These are phyloP conservation scores for Syzygium jambos DNA, from an alignment of 345 rosid genomes.

Conservation along the genomic window DNA sequence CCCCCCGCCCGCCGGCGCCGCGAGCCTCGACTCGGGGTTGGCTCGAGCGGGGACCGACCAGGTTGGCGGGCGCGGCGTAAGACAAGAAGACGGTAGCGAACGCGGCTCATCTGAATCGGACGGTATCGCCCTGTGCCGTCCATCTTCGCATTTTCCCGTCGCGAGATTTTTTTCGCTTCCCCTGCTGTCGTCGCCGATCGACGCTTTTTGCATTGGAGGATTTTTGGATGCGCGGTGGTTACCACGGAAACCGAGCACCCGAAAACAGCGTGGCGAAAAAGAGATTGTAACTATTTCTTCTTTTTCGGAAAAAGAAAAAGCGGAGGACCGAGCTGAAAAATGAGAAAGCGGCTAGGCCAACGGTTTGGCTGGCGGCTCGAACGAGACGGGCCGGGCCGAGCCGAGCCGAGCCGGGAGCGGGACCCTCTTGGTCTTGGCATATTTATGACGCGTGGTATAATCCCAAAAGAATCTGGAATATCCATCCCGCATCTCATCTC, in stretches of 20 bases:
- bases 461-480: neutral
- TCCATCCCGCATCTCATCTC: neutral
- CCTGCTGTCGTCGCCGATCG: neutral
- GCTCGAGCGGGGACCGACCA: no score
- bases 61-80: no score
- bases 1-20: no score
- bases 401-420: neutral
- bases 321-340: neutral
- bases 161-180: fast-evolving
- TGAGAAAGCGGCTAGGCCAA: neutral
- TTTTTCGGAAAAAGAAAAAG: neutral
- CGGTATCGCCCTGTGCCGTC: no score
- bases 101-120: no score
- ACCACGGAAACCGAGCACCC: neutral
- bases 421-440: neutral
- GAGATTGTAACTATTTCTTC: neutral
- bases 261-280: neutral
- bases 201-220: neutral
- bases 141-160: neutral
- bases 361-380: neutral
- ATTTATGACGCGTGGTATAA: neutral
- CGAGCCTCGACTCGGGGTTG: no score
- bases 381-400: neutral
- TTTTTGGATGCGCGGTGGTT: neutral
- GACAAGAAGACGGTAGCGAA: no score